Evolutionary conservation across 306 rosid species (phyloP), one percentile per base, ranked within the genome.

Genomic region (Ormosia semicastrata): DNA sequence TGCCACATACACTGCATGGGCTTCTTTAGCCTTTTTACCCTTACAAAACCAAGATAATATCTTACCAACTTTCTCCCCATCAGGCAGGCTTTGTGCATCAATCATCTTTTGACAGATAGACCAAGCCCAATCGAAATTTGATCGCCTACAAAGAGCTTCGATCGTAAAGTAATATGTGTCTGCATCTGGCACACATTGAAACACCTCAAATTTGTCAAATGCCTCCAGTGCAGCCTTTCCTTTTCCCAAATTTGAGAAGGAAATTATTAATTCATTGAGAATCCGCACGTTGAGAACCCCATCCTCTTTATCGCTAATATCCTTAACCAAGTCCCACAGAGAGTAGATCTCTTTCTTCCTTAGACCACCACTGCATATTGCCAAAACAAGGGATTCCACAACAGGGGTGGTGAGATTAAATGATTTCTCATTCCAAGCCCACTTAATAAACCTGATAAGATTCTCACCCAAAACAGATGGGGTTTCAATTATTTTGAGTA

Each of bases 171-270:
- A 90, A 76, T 87, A 95, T 0, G 91, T 81, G 18, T 93, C 97
- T 0, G 85, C 86, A 82, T 89, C 80, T 0, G 95, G 91, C 41
- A 80, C 91, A 76, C 91, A 85, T 9, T 81, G 89, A 44, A 90
- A 86, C 59, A 53, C 87, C 71, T 57, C 91, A 37, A 91, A 90
- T 66, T 67, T 84, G 39, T 91, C 82, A 40, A 93, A 87, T 11
- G 76, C 95, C 77, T 86, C 95, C 24, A 90, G 57, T 6, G 93
- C 94, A 78, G 91, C 91, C 58, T 86, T 93, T 56, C 93, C 98
- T 85, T 91, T 89, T 6, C 95, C 91, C 86, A 93, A 77, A 73
- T 84, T 90, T 0, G 98, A 88, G 29, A 93, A 80, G 2, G 85
- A 77, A 54, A 58, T 71, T 66, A 93, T 83, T 76, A 93, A 44